Evolutionary conservation across 768 basidiomycete species (phyloP), one percentile per base, ranked within the genome.

Genomic region (Cystoderma amianthinum): DNA sequence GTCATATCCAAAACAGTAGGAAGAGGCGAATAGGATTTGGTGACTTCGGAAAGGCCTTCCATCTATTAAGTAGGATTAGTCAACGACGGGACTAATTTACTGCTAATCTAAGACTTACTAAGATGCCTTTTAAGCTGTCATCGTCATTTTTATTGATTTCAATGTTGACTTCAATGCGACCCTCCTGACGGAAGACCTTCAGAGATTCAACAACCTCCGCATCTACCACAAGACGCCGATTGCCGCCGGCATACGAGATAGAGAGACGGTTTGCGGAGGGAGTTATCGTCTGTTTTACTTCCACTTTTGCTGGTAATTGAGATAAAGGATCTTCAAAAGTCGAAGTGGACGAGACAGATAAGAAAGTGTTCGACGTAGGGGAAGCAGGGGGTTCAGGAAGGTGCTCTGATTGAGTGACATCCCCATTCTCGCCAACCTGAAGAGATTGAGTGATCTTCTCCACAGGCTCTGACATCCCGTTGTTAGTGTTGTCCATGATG

Each of bases 171-270:
- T 98, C 94, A 43, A 97, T 87, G 25, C 83, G 80, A 24, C 89
- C 93, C 39, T 89, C 85, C 22, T 72, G 72, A 30, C 96, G 75
- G 60, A 78, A 85, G 7, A 99, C 76, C 50, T 79, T 82, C 42
- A 99, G 70, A 37, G 71, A 73, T 32, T 90, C 80, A 16, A 98
- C 89, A 20, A 86, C 78, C 48, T 85, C 85, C 2, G 95, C 87
- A 58, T 98, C 85, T 44, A 98, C 71, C 19, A 96, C 84, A 38
- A 99, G 69, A 30, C 96, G 75, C 37, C 89, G 72, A 44, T 83
- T 83, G 38, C 91, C 92, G 33, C 83, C 83, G 42, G 92, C 91
- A 61, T 96, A 99, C 0, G 95, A 86, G 58, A 98, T 92, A 5
- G 94, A 96, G n/a, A 99, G 63, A 13, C 87, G 78, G 51, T 89